Base-by-base conservation (phyloP, 345 rosid genomes). In the Corchorus capsularis region DNA sequence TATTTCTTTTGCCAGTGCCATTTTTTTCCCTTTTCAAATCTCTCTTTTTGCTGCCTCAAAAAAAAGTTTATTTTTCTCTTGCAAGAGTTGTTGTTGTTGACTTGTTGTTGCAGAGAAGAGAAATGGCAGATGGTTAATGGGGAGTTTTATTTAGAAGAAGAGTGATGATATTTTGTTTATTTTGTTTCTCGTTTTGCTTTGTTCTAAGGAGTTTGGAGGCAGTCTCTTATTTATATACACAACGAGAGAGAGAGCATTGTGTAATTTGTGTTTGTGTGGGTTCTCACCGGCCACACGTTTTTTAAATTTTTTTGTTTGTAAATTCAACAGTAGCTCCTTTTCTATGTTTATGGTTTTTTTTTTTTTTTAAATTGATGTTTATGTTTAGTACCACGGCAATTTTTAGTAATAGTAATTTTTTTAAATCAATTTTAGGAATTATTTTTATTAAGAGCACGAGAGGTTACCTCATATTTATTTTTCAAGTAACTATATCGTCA, bases 201-300 rank as follows among this genome's bases (percentile, higher is more conserved):
- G 27, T 27, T 27, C 1, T 27, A 22, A 20, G 61, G 57, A 45
- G 63, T 22, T 59, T 15, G 4, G 20, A 17, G 47, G 46, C 34
- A 22, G 32, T 39, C 32, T 4, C 12, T 2, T 10, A 66, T 65
- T n/a, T 75, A 75, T 75, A 64, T 0, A 8, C 3, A 12, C 20
- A 54, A 20, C 9, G 34, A 32, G 19, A 27, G 27, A 27, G 27
- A 27, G 27, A 27, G 27, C 27, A 27, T 27, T 27, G 27, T n/a
- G n/a, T n/a, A n/a, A n/a, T n/a, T n/a, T n/a, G n/a, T 27, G 27
- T 27, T 27, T 27, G 27, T 27, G 22, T 57, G 50, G 19, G 45
- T 7, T 35, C 52, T 16, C 85, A 77, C 87, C 89, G 92, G 78
- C 94, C 92, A 90, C 98, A 92, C 98, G 95, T 94, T 91, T 91